Percentiles rank a stretch among this genome's conserved stretches.
Conservation (phyloP, 2,329 filamentous ascomycete genomes). For the Penicillium digitatum region DNA sequence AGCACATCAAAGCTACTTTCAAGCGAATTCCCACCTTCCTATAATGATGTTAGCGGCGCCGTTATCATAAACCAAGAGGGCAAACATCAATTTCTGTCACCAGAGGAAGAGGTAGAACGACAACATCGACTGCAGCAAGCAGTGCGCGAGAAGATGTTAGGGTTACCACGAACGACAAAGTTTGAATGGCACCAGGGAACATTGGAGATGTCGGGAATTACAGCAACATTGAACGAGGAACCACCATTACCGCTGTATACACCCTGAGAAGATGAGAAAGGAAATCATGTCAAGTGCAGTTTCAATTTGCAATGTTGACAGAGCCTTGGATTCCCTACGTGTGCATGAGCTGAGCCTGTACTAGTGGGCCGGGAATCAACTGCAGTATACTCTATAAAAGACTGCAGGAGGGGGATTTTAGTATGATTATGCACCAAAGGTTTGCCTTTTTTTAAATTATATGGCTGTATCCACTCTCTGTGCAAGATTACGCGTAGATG, state of each 20-base stretch:
- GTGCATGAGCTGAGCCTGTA: neutral
- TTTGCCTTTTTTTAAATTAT: slow-evolving; percentile 5
- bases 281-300: neutral
- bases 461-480: slow-evolving; percentile 6
- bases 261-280: neutral
- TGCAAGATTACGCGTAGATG: slow-evolving; percentile 2
- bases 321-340: neutral
- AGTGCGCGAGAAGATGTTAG: slow-evolving; percentile 27
- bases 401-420: neutral
- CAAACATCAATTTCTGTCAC: slow-evolving; percentile 24
- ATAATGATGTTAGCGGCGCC: slow-evolving; percentile 27
- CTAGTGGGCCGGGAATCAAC: neutral
- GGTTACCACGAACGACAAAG: slow-evolving; percentile 19
- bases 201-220: neutral
- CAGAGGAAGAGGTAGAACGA: slow-evolving; percentile 24
- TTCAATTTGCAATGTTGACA: neutral
- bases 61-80: slow-evolving; percentile 26
- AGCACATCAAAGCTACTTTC: neutral
- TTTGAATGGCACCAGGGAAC: slow-evolving; percentile 13
- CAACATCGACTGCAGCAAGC: slow-evolving; percentile 17
- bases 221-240: neutral
- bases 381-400: neutral
- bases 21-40: slow-evolving; percentile 14
- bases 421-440: slow-evolving; percentile 3
- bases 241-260: slow-evolving; percentile 3